Evolutionary conservation across 31 red algal species (phyloP).

Genomic region (Endocladia muricata): DNA sequence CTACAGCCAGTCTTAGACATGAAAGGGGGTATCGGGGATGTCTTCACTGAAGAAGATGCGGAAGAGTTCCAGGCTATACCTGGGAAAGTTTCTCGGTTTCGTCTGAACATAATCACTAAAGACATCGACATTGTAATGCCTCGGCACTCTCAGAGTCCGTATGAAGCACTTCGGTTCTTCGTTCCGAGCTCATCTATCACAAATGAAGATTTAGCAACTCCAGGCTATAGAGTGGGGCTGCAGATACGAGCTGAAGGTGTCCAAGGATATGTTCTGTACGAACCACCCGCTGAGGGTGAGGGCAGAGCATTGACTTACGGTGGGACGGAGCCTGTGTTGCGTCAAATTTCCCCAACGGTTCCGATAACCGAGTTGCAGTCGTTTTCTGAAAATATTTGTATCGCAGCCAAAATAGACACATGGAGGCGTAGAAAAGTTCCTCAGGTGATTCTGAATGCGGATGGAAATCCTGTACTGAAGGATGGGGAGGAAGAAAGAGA

Average conservation of each 20-base stretch:
- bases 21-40: constrained; percentile 80
- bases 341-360: constrained; percentile 25
- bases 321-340: constrained; percentile 45
- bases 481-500: constrained; percentile 70
- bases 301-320: constrained; percentile 59
- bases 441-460: constrained; percentile 73
- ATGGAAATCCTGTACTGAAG: constrained; percentile 76
- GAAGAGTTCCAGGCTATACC: constrained; percentile 55
- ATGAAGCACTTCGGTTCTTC: constrained; percentile 71
- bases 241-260: constrained; percentile 68
- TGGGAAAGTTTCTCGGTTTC: constrained; percentile 38
- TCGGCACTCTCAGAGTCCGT: constrained; percentile 76
- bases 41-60: constrained; percentile 65
- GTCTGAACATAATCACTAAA: constrained; percentile 55
- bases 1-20: constrained; percentile 76
- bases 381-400: constrained; percentile 49
- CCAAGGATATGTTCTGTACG: constrained; percentile 69
- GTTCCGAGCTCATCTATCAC: constrained; percentile 55
- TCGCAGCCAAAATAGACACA: constrained; percentile 67
- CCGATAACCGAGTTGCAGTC: constrained; percentile 50
- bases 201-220: constrained; percentile 58
- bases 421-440: constrained; percentile 64
- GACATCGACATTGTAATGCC: constrained; percentile 83
- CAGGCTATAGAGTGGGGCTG: constrained; percentile 73
- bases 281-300: constrained; percentile 67